phyloP scores from a whole-genome alignment of 441 rosid genomes.

The Pelargonium fulgidum region DNA sequence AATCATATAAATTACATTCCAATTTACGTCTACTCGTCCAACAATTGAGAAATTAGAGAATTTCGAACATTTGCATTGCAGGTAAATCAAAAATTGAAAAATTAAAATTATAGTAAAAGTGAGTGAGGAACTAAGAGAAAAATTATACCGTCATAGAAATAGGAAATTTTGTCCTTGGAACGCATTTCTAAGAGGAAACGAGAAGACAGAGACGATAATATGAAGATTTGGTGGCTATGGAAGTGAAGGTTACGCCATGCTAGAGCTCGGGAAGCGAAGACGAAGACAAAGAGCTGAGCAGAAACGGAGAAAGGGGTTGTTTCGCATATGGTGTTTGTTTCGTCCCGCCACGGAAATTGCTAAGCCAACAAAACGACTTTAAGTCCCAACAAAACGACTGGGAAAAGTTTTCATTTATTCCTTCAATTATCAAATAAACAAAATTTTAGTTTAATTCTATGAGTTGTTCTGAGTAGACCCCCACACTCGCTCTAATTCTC shows the following conservation, averaged over 20 bases:
- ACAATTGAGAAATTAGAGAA: neutral
- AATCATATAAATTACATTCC: neutral
- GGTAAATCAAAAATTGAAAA: neutral
- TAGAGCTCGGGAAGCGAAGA: neutral
- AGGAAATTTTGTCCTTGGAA: conserved; percentile 77
- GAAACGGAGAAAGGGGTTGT: neutral
- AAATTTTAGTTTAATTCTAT: too few relatives aligned
- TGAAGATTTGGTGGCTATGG: conserved; percentile 6
- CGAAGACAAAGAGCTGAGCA: neutral
- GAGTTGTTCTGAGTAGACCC: too few relatives aligned
- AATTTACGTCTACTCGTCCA: too few relatives aligned
- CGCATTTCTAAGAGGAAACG: conserved; percentile 38
- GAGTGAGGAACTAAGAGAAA: neutral
- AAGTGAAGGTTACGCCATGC: conserved; percentile 12
- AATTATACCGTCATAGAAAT: conserved; percentile 73
- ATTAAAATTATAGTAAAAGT: neutral
- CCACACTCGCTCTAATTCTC: too few relatives aligned
- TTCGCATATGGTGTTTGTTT: neutral
- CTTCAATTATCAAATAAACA: too few relatives aligned
- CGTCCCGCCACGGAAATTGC: too few relatives aligned
- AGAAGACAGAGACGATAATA: neutral
- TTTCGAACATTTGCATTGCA: neutral
- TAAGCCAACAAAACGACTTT: too few relatives aligned
- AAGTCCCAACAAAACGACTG: too few relatives aligned
- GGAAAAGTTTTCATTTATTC: too few relatives aligned